Evolutionary conservation across 2,329 filamentous ascomycete genomes (phyloP).

Genomic region (Emericellopsis atlantica): DNA sequence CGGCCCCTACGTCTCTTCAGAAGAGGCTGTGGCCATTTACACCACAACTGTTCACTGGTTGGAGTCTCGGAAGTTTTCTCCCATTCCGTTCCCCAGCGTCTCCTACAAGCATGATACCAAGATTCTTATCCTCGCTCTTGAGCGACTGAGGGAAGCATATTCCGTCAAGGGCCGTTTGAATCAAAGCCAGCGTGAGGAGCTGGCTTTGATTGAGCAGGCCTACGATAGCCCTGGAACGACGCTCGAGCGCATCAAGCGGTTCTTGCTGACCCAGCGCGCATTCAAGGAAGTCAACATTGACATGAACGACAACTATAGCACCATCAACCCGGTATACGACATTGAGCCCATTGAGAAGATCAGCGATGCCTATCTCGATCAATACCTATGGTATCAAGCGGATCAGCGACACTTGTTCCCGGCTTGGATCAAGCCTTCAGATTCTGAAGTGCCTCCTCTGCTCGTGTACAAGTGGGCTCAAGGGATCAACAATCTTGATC

Average conservation of each 20-base stretch:
- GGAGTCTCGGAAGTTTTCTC: conserved; percentile 95
- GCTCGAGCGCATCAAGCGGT: conserved; percentile 90
- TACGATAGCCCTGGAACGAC: conserved; percentile 97
- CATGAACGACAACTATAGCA: conserved; percentile 99
- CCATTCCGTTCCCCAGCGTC: conserved; percentile 95
- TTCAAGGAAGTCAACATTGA: conserved; percentile 99
- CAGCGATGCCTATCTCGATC: conserved; percentile 94
- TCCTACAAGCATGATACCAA: conserved; percentile 99
- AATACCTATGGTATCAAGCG: conserved; percentile 98
- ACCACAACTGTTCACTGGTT: conserved; percentile 98
- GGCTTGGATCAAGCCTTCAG: conserved; percentile 97
- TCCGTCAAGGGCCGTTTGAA: conserved; percentile 95
- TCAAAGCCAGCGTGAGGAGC: conserved; percentile 92
- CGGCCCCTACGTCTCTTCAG: conserved; percentile 93
- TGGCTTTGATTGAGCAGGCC: conserved; percentile 93
- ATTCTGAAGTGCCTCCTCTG: conserved; percentile 90
- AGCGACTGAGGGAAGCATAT: conserved; percentile 87
- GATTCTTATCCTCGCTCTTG: conserved; percentile 89
- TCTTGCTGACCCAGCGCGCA: conserved; percentile 88
- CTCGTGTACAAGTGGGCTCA: conserved; percentile 98
- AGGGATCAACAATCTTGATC: conserved; percentile 94
- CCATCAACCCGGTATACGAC: conserved; percentile 97
- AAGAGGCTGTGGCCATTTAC: conserved; percentile 97
- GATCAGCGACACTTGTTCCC: conserved; percentile 96
- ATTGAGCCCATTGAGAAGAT: conserved; percentile 99